Percentiles rank a stretch among this genome's conserved stretches.
These are phyloP conservation scores for Cytospora leucostoma DNA, from an alignment of 2,329 filamentous ascomycete species.

Conservation along the genomic window DNA sequence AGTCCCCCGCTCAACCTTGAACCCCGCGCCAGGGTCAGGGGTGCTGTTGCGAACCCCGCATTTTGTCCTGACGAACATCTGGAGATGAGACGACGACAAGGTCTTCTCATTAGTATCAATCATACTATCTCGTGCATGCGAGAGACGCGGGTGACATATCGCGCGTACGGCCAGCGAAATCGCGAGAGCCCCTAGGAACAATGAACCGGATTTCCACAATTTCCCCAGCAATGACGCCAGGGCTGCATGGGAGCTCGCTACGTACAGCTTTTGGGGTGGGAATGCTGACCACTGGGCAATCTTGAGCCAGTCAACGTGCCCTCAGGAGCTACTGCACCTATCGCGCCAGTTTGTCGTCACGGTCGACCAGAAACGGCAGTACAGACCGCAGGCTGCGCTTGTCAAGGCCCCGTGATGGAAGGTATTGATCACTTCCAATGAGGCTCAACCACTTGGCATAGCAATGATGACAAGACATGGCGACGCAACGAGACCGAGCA, in stretches of 20 bases:
- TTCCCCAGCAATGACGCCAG: conserved; percentile 17
- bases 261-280: neutral
- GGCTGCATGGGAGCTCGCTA: conserved; percentile 13
- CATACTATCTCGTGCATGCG: neutral
- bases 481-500: neutral
- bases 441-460: neutral
- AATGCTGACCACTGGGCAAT: no score
- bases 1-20: neutral
- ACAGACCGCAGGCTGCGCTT: neutral
- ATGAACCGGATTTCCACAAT: neutral
- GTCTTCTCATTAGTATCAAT: neutral
- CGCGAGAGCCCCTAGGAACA: neutral
- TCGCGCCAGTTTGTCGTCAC: neutral
- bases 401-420: neutral
- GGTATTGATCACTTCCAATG: neutral
- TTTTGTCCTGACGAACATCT: neutral
- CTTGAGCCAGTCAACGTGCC: neutral
- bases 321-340: conserved; percentile 1
- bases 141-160: neutral
- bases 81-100: neutral
- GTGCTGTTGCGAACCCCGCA: neutral
- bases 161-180: neutral
- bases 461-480: neutral
- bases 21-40: neutral
- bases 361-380: neutral